Percentiles rank a stretch among this genome's conserved stretches.
These are phyloP conservation scores for Rhizomucor miehei DNA, from an alignment of 371 early-diverging fungal genomes.

Conservation along the genomic window DNA sequence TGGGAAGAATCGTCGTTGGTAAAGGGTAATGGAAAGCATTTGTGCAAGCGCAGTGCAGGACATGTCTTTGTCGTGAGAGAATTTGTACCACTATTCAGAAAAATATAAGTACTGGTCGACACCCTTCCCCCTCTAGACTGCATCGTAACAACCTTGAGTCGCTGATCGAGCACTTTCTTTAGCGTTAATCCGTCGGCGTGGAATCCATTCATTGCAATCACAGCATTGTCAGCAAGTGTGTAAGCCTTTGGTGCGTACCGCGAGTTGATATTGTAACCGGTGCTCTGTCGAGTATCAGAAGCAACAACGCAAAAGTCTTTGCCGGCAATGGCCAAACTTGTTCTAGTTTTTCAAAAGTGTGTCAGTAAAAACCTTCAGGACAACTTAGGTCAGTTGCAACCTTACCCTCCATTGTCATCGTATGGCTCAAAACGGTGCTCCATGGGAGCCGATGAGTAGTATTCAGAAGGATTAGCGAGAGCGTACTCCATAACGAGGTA, in stretches of 20 bases:
- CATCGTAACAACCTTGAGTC: constrained; percentile 71
- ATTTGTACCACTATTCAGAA: constrained; percentile 95
- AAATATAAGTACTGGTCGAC: too few species aligned
- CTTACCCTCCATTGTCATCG: constrained; percentile 77
- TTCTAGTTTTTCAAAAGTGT: constrained; percentile 48
- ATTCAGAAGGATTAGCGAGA: constrained; percentile 30
- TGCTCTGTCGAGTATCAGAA: constrained; percentile 97
- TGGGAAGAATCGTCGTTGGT: constrained; percentile 97
- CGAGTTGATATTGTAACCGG: constrained; percentile 95
- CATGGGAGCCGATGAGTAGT: constrained; percentile 40
- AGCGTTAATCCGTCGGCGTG: constrained; percentile 94
- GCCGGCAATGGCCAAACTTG: constrained; percentile 93
- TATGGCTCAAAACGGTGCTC: constrained; percentile 77
- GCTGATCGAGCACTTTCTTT: constrained; percentile 80
- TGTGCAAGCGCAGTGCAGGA: constrained; percentile 88
- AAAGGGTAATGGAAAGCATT: constrained; percentile 92
- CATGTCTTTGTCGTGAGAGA: constrained; percentile 91
- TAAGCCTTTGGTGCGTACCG: constrained; percentile 94
- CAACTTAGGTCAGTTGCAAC: neutral
- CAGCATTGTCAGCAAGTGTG: constrained; percentile 83
- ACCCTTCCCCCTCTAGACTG: too few species aligned
- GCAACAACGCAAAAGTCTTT: constrained; percentile 95
- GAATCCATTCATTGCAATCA: constrained; percentile 92
- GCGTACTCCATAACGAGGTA: constrained; percentile 21
- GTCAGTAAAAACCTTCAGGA: neutral